Evolutionary conservation across 176 grass and related monocot genomes (phyloP), one percentile per base, ranked within the genome.

Genomic region (Metroxylon sagu): DNA sequence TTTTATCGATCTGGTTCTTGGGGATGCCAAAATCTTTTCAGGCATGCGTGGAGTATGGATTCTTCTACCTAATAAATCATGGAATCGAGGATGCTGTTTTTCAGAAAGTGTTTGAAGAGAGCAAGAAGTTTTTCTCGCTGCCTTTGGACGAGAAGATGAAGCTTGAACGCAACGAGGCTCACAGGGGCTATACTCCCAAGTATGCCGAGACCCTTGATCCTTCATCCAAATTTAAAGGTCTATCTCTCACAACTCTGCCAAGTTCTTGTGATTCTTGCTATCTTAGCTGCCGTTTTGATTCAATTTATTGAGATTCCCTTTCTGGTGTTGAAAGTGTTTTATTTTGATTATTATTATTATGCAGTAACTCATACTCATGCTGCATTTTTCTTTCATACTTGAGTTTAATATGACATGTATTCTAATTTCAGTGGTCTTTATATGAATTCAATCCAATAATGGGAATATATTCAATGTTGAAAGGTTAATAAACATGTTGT

Each of bases 1-100:
- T 60, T 80, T 68, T 1, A 29, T 68, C 18, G 29, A 49, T 6
- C 1, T 66, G 14, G 25, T 26, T n/a, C 43, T 25, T 57, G 5
- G 17, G 5, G 12, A 16, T 26, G 16, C 25, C 27, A 14, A 14
- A 21, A 7, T 69, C 14, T 62, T 53, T 17, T 43, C 57, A 96
- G 92, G 86, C 86, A 19, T 96, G 86, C 52, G 62, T 88, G 72
- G 86, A 96, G 14, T 83, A 71, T 57, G 92, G 86, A 4, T 96
- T 96, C 75, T 90, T 96, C 74, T 96, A 96, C 66, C 73, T 90
- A 18, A 53, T 78, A 60, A 87, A 85, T 80, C 83, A 90, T 53
- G 86, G 86, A 29, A 68, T 96, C 57, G 75, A 72, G 19, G 62
- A 26, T 10, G 18, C 5, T 6, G 31, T 77, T 27, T 28, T 88